A percentile compares a stretch with the other conserved stretches of the same genome.
phyloP scores from a whole-genome alignment of 2,329 filamentous ascomycete genomes.

The Pseudogymnoascus pannorum region DNA sequence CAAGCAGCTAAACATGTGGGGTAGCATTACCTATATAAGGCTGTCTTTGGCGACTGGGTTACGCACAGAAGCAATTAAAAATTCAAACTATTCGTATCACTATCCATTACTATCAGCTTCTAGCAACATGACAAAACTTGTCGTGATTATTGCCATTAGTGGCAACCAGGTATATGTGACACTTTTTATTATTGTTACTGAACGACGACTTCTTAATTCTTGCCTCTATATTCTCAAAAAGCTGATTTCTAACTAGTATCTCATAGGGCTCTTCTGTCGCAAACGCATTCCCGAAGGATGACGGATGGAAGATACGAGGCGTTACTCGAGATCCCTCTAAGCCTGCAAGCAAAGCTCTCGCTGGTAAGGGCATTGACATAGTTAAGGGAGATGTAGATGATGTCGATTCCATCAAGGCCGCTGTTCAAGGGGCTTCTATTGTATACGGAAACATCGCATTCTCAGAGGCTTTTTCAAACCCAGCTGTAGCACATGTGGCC shows the following conservation, averaged over 20 bases:
- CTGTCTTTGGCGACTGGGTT: not conserved
- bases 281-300: conserved; percentile 36
- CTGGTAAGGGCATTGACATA: conserved; percentile 36
- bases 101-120: not conserved
- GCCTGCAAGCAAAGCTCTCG: conserved; percentile 33
- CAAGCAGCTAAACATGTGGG: not conserved
- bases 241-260: conserved; percentile 15
- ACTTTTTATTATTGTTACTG: not conserved
- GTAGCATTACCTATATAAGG: not conserved
- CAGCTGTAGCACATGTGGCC: not conserved
- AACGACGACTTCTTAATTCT: not conserved
- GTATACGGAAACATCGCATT: not conserved
- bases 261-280: conserved; percentile 41
- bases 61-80: not conserved
- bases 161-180: not conserved
- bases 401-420: not conserved
- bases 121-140: conserved; percentile 12
- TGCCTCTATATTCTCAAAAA: not conserved
- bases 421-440: not conserved
- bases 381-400: conserved; percentile 21
- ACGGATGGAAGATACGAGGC: conserved; percentile 38
- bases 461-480: not conserved
- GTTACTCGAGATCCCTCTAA: conserved; percentile 41
- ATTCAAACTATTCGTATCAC: not conserved
- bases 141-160: conserved; percentile 9